These are phyloP conservation scores for Tephrocybe sp. DNA, from an alignment of 768 basidiomycete genomes.

Conservation along the genomic window DNA sequence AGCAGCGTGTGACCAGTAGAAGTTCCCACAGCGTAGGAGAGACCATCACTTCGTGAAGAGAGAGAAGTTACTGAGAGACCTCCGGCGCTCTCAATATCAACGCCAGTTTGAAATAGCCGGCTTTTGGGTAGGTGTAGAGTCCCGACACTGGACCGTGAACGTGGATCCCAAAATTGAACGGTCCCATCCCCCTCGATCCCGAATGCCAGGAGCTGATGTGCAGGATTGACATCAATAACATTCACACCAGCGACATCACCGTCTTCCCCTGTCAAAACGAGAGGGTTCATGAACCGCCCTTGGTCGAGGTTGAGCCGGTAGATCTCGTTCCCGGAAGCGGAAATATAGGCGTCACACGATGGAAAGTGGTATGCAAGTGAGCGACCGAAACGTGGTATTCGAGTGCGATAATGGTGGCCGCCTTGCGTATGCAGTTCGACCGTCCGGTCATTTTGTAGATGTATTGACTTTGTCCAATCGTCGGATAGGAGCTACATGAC, in stretches of 20 bases:
- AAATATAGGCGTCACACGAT: conserved; percentile 86
- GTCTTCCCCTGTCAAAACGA: conserved; percentile 51
- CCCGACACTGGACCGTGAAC: conserved; percentile 76
- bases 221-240: conserved; percentile 86
- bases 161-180: conserved; percentile 95
- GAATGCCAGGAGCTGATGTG: conserved; percentile 86
- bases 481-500: conserved; percentile 79
- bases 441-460: conserved; percentile 94
- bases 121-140: conserved; percentile 57
- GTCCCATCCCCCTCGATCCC: conserved; percentile 85
- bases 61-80: conserved; percentile 77
- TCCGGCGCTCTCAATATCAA: conserved; percentile 24
- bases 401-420: conserved; percentile 87
- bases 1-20: conserved; percentile 92
- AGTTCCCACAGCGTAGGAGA: conserved; percentile 93
- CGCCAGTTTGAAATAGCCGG: conserved; percentile 44
- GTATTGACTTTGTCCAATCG: conserved; percentile 98
- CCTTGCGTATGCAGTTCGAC: conserved; percentile 93
- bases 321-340: conserved; percentile 82
- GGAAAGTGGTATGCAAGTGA: conserved; percentile 91
- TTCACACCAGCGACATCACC: conserved; percentile 81
- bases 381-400: conserved; percentile 94
- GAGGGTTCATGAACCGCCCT: conserved; percentile 86
- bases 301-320: conserved; percentile 95
- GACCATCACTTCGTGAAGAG: conserved; percentile 80